Percentiles rank a stretch among this genome's conserved stretches.
These are phyloP conservation scores for Cylindrotheca closterium DNA, from an alignment of 108 stramenopile species.

Conservation along the genomic window DNA sequence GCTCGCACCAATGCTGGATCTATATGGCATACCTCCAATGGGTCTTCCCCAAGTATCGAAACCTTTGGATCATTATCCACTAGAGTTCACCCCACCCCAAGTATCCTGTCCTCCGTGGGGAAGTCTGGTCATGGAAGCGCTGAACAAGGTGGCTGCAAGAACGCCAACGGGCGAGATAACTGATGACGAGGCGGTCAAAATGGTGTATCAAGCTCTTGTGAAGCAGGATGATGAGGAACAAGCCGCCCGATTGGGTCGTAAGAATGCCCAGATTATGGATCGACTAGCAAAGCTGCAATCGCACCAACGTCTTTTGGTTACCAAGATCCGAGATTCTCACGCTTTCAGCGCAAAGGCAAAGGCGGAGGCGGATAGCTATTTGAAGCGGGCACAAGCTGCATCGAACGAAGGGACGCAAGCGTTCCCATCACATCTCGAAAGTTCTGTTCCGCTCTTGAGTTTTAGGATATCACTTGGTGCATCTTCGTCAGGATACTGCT, in stretches of 20 bases:
- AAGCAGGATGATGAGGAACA: constrained; percentile 86
- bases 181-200: constrained; percentile 43
- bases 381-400: constrained; percentile 28
- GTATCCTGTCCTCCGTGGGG: constrained; percentile 82
- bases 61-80: constrained; percentile 75
- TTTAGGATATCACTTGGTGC: constrained; percentile 70
- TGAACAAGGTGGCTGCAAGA: constrained; percentile 52
- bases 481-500: constrained; percentile 66
- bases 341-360: constrained; percentile 46
- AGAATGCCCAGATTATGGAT: constrained; percentile 90
- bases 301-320: constrained; percentile 66
- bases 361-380: constrained; percentile 59
- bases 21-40: constrained; percentile 59
- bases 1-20: constrained; percentile 56
- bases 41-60: constrained; percentile 55
- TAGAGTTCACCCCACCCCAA: constrained; percentile 83
- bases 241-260: constrained; percentile 75
- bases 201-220: constrained; percentile 69
- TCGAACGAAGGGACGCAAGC: constrained; percentile 39
- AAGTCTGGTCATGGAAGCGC: constrained; percentile 59
- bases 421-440: constrained; percentile 28
- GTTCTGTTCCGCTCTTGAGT: constrained; percentile 68
- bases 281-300: constrained; percentile 83
- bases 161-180: constrained; percentile 31
- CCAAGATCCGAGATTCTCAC: constrained; percentile 51